phyloP scores from a whole-genome alignment of 2,329 filamentous ascomycete species.

The Neurospora crassa region DNA sequence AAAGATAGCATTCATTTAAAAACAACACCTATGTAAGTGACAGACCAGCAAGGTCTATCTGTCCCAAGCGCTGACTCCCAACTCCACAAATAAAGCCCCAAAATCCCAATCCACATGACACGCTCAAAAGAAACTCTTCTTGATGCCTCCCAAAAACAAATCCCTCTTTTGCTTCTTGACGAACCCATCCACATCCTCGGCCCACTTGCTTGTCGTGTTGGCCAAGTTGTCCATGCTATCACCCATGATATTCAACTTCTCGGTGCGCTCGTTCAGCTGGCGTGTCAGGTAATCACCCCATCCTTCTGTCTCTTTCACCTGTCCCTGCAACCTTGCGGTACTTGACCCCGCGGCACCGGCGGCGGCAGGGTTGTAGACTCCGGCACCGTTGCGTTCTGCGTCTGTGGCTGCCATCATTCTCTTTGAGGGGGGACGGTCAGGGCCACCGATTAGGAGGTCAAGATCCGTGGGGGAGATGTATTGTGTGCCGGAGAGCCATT shows the following conservation, averaged over 20 bases:
- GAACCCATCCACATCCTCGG: slow-evolving; percentile 80
- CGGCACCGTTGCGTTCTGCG: slow-evolving; percentile 57
- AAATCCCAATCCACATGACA: not conserved
- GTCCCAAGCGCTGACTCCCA: not conserved
- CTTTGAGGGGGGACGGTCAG: slow-evolving; percentile 79
- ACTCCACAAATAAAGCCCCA: not conserved
- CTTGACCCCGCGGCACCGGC: slow-evolving; percentile 30
- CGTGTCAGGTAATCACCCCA: slow-evolving; percentile 76
- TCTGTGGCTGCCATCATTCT: slow-evolving; percentile 75
- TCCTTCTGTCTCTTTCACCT: slow-evolving; percentile 35
- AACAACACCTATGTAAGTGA: not conserved
- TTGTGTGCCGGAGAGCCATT: slow-evolving; percentile 95
- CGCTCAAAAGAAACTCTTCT: slow-evolving; percentile 42
- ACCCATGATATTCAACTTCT: slow-evolving; percentile 72
- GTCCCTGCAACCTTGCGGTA: not conserved
- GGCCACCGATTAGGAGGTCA: slow-evolving; percentile 81
- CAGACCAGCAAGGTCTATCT: not conserved
- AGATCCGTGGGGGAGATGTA: slow-evolving; percentile 80
- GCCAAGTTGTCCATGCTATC: slow-evolving; percentile 79
- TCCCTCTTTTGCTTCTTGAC: slow-evolving; percentile 82
- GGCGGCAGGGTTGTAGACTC: slow-evolving; percentile 24
- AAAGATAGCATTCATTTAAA: not conserved
- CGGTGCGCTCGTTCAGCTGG: slow-evolving; percentile 82
- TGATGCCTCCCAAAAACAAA: slow-evolving; percentile 61
- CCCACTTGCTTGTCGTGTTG: slow-evolving; percentile 72